Base-by-base conservation (phyloP, 345 rosid genomes). In the Boechera divaricarpa region DNA sequence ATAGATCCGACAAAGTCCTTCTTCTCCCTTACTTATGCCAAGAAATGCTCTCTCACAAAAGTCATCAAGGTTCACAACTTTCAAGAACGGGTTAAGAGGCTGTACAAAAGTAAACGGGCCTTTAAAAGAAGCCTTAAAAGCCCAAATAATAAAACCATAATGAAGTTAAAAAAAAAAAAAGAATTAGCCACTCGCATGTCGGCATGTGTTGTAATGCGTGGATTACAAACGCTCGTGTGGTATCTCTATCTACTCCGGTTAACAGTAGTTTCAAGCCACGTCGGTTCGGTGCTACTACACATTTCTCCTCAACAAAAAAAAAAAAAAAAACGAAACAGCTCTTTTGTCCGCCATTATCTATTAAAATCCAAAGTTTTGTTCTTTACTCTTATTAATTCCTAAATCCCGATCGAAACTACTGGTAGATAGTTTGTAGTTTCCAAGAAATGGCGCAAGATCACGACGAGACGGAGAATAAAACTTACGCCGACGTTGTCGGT, bases 371-470 rank as follows among this genome's bases (percentile, higher is more conserved):
- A 62, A n/a, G 4, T 44, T 63, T 39, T 44, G 45, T 42, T 13
- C 26, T 2, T 29, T 42, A 51, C 31, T 45, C 56, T 12, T n/a
- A 36, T 16, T 48, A 42, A 8, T 16, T 36, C 72, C 39, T 35
- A 55, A 66, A 56, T 47, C 12, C 21, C 21, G 70, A 69, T 69
- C 74, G 48, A 42, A 61, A 52, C 74, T 31, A 51, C 28, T 48
- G 6, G 1, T 32, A 2, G 31, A 7, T 33, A 45, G 39, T 67
- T 75, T 75, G 28, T 21, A 18, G 8, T 31, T 56, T 69, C 63
- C 56, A 33, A 59, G 4, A 21, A 41, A 75, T 80, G 83, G 72
- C 6, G 28, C 72, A 63, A 56, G 80, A 74, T 48, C 36, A 58
- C 11, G 28, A 7, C 63, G 82, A 70, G 21, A 15, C 73, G 57